Evolutionary conservation across 768 basidiomycete genomes (phyloP), one percentile per base, ranked within the genome.

Genomic region (Tylopilus sp.): DNA sequence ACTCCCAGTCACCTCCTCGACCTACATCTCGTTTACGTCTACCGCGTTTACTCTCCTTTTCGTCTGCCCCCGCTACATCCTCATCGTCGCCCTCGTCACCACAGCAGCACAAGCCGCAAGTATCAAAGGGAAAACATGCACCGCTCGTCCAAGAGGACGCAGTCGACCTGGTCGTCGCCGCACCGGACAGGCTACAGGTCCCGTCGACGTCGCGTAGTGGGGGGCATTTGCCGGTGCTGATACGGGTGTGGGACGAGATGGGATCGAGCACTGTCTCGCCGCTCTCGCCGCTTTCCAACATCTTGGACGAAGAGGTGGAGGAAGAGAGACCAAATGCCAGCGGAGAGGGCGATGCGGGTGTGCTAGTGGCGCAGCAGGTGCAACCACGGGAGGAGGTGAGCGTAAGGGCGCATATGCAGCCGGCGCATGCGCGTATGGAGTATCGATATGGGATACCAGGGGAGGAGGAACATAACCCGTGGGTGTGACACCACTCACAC

Each of bases 161-260:
- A 1, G 85, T 98, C 2, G 95, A 99, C 62, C 75, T 99, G 17
- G 79, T 98, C 5, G 82, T 95, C 0, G 20, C 66, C 6, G 56
- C 56, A 7, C 39, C 45, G 13, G 59, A 68, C 8, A 38, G 40
- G 15, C 28, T 61, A 13, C 55, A 49, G 4, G 56, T 59, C 12
- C 62, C 61, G 1, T 46, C 63, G 17, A 47, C 49, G 4, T 58
- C 63, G 15, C 49, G 48, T 18, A 48, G 48, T 12, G 44, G 38
- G 15, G 28, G 28, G 0, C 58, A 57, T 48, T 66, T 57, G 6
- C 58, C 60, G 3, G 50, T 22, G 18, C 23, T 70, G 25, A 62
- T 63, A 43, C 55, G 68, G 20, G 51, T 68, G 10, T 68, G 68
- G 68, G 60, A 62, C 18, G 53, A 57, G 10, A n/a, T 25, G 17